A percentile compares a stretch with the other conserved stretches of the same genome.
These are phyloP conservation scores for Kwoniella shivajii DNA, from an alignment of 1,284 basidiomycete genomes.

Conservation along the genomic window DNA sequence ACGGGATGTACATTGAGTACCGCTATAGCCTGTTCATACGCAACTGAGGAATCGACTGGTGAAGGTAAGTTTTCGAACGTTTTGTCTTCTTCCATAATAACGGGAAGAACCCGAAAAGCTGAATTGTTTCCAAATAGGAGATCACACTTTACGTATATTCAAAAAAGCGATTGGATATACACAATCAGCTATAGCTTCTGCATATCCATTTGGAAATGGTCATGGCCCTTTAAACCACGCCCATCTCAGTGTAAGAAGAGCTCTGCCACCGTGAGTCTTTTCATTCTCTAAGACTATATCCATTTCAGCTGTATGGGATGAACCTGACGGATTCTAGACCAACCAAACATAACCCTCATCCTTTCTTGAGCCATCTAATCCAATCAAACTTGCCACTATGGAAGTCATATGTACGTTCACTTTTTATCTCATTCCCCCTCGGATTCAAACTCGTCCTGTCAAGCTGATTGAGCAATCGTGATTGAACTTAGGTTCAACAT, in stretches of 20 bases:
- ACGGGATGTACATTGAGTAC: constrained; percentile 92
- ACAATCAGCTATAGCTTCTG: constrained; percentile 72
- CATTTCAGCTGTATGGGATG: constrained; percentile 3
- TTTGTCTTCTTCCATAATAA: neutral
- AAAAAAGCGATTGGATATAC: constrained; percentile 69
- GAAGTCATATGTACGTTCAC: constrained; percentile 65
- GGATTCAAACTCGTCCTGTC: neutral
- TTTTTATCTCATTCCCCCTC: neutral
- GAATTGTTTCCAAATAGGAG: constrained; percentile 1
- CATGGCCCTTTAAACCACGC: constrained; percentile 87
- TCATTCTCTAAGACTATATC: neutral
- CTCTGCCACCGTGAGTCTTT: constrained; percentile 63
- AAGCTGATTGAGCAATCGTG: neutral
- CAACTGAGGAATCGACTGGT: constrained; percentile 51
- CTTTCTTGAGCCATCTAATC: constrained; percentile 70
- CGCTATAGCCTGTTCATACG: constrained; percentile 65
- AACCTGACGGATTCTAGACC: constrained; percentile 57
- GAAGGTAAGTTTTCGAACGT: neutral
- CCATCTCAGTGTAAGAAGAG: constrained; percentile 62
- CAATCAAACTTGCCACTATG: constrained; percentile 62
- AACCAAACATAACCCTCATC: constrained; percentile 65
- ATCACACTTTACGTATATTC: constrained; percentile 15
- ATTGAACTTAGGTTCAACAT: constrained; percentile 60
- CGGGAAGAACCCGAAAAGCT: neutral
- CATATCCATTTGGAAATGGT: constrained; percentile 72